Base-by-base conservation (phyloP, 805 yeast species). In the Yarrowia alimentaria region DNA sequence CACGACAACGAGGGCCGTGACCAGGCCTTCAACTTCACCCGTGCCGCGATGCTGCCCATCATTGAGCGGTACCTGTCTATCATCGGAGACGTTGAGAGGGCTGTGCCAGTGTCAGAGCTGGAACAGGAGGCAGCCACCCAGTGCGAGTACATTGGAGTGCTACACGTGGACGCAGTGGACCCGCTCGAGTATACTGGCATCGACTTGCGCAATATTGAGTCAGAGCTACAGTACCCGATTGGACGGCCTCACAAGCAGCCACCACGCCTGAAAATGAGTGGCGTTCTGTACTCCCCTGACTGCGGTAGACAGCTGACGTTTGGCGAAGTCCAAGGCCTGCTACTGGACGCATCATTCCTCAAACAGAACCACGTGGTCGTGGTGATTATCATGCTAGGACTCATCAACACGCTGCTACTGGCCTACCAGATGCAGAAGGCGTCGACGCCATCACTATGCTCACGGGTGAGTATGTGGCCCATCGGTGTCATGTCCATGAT, bases 211-310 rank as follows among this genome's bases (percentile, higher is more conserved):
- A 68, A 68, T 40, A 79, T 90, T 22, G 96, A 90, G 57, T 74
- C 78, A 28, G 98, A 90, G 63, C 66, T 89, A 16, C 62, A 57
- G 9, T 70, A 75, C 55, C 97, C 96, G 1, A 61, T 76, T n/a
- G 97, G 97, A 0, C 70, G 85, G 54, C 96, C 96, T 1, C 74
- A 81, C 12, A 73, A 75, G 13, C 54, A 60, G 1, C 61, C 82
- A 5, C 96, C 96, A 0, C 59, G 64, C 0, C 56, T 90, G 13
- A 68, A 67, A 24, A 59, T 90, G 8, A 63, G 74, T 2, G 88
- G 83, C 6, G 55, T 87, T 11, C 54, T 87, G 14, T 89, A 85
- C 60, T 87, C 96, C 0, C 97, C 97, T 0, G 95, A 90, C 62
- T 90, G 98, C 70, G 95, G 90, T 0, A 61, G 83, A 2, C 62